Evolutionary conservation across 331 rosid genomes (phyloP).

Genomic region (Telfairia occidentalis): DNA sequence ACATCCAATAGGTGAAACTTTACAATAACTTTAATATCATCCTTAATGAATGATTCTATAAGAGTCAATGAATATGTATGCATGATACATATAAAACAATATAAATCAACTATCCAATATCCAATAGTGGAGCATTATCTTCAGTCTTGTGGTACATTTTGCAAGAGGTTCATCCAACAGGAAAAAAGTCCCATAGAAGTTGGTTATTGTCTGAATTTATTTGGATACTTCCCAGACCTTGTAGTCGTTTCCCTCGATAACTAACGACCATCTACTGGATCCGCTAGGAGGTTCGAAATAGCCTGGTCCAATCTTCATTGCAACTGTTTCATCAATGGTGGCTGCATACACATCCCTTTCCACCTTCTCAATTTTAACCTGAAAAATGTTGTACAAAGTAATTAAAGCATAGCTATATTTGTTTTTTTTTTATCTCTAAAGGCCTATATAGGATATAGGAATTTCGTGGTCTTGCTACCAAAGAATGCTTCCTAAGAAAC

Average conservation of each 20-base stretch:
- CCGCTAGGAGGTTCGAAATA: conserved; percentile 63
- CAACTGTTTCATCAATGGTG: conserved; percentile 48
- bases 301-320: conserved; percentile 92
- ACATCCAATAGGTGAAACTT: conserved; percentile 1
- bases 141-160: background rate
- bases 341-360: conserved; percentile 94
- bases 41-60: background rate
- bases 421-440: background rate
- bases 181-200: background rate
- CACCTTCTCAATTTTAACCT: conserved; percentile 61
- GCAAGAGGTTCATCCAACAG: background rate
- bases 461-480: background rate
- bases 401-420: background rate
- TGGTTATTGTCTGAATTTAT: background rate
- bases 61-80: background rate
- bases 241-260: conserved; percentile 62
- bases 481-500: background rate
- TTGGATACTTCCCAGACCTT: conserved; percentile 68
- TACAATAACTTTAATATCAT: background rate
- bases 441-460: background rate
- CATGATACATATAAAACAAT: background rate
- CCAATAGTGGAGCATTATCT: background rate
- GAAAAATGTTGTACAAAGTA: conserved; percentile 5
- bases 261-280: conserved; percentile 43
- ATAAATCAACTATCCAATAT: background rate